Conservation (phyloP, 2,329 filamentous ascomycete species). For the Cladophialophora yegresii region DNA sequence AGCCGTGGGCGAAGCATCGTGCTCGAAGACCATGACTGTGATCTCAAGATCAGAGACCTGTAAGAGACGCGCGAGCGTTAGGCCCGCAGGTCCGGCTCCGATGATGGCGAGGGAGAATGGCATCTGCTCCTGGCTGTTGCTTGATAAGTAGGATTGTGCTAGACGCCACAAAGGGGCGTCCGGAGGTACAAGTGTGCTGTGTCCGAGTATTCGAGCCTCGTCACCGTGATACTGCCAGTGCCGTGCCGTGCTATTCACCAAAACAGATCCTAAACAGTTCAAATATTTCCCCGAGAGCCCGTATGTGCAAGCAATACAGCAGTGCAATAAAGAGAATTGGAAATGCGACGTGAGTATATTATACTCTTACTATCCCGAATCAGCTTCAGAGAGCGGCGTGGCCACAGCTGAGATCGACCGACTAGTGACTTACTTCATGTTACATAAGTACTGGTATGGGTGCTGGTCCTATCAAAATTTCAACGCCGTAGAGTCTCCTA, state of each 20-base stretch:
- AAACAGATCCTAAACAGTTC: too few relatives aligned
- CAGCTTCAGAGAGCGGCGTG: too few relatives aligned
- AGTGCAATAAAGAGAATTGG: too few relatives aligned
- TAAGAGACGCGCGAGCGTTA: conserved; percentile 43
- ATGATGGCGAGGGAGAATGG: conserved; percentile 40
- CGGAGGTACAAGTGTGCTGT: not conserved
- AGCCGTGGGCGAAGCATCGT: conserved; percentile 37
- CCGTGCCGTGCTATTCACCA: too few relatives aligned
- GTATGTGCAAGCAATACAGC: too few relatives aligned
- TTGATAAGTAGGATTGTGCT: not conserved
- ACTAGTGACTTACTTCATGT: too few relatives aligned
- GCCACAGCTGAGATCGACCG: too few relatives aligned
- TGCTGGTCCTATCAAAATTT: too few relatives aligned
- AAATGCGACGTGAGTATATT: not conserved
- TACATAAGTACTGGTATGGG: too few relatives aligned
- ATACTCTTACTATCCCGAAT: not conserved
- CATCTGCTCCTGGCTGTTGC: not conserved
- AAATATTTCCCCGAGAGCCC: too few relatives aligned
- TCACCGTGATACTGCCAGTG: too few relatives aligned
- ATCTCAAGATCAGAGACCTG: conserved; percentile 30
- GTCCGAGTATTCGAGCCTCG: not conserved
- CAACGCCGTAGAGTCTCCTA: too few relatives aligned
- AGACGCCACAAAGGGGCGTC: not conserved
- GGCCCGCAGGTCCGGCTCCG: conserved; percentile 41
- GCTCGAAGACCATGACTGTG: conserved; percentile 39